Conservation (phyloP, 2,329 filamentous ascomycete genomes). For the Calonectria hongkongensis region DNA sequence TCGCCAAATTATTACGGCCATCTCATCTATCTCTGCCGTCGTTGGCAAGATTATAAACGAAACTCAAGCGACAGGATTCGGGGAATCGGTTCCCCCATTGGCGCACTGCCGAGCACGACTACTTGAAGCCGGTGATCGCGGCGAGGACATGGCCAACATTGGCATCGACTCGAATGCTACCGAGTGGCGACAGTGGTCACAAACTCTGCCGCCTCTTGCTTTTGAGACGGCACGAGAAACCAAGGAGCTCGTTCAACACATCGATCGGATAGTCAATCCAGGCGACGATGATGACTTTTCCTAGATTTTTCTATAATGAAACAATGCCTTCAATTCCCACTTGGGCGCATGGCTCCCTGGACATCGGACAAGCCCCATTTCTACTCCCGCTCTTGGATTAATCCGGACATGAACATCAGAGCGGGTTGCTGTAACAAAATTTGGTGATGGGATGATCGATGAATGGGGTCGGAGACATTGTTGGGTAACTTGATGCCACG, state of each 20-base stretch:
- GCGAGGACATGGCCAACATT: conserved; percentile 73
- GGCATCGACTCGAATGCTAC: conserved; percentile 69
- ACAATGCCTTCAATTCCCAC: conserved; percentile 30
- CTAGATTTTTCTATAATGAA: conserved; percentile 51
- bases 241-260: conserved; percentile 78
- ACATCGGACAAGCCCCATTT: conserved; percentile 21
- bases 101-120: conserved; percentile 79
- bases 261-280: conserved; percentile 61
- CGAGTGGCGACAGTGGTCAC: conserved; percentile 79
- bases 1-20: conserved; percentile 80
- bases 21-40: conserved; percentile 81
- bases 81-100: conserved; percentile 73
- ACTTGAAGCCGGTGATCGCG: conserved; percentile 77
- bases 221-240: conserved; percentile 90
- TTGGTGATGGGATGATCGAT: conserved; percentile 42
- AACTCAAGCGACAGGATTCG: conserved; percentile 75
- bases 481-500: conserved; percentile 51
- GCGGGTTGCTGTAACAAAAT: conserved; percentile 31
- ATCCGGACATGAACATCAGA: conserved; percentile 13
- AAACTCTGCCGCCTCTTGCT: conserved; percentile 86
- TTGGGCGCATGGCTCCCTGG: conserved; percentile 24
- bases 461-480: conserved; percentile 40
- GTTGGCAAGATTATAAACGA: conserved; percentile 82
- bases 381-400: conserved; percentile 30
- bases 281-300: conserved; percentile 68